These are phyloP conservation scores for Platismatia glauca DNA, from an alignment of 495 filamentous ascomycete genomes.

Conservation along the genomic window DNA sequence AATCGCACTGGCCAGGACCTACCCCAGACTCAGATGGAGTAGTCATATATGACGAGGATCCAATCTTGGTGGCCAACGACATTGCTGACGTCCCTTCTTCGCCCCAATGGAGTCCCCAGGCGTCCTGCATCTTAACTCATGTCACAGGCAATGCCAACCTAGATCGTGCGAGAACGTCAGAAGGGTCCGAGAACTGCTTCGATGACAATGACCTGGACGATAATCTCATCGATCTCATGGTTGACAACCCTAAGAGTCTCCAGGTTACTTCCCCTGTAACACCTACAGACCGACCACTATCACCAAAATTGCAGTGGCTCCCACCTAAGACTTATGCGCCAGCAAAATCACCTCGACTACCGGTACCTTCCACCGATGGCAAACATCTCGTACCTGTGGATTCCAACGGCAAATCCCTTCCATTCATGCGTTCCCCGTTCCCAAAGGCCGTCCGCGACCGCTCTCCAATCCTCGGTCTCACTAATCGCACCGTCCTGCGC, in stretches of 20 bases:
- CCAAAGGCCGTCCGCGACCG: conserved; percentile 17
- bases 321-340: conserved; percentile 14
- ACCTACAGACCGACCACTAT: not conserved
- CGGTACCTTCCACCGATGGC: not conserved
- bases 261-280: conserved; percentile 4
- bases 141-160: conserved; percentile 9
- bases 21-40: not conserved
- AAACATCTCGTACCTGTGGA: conserved; percentile 6
- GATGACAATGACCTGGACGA: conserved; percentile 15
- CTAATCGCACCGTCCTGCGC: conserved; percentile 13
- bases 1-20: not conserved
- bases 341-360: conserved; percentile 9
- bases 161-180: not conserved
- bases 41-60: not conserved
- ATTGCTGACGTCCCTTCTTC: not conserved
- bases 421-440: conserved; percentile 22
- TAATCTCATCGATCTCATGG: conserved; percentile 1
- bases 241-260: not conserved
- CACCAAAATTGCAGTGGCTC: conserved; percentile 15
- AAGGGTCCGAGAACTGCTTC: conserved; percentile 11
- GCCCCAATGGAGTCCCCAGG: not conserved
- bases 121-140: conserved; percentile 4
- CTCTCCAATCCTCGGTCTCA: conserved; percentile 22
- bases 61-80: not conserved
- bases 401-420: conserved; percentile 7